A percentile compares a stretch with the other conserved stretches of the same genome.
These are phyloP conservation scores for Comarum palustre DNA, from an alignment of 306 rosid genomes.

Conservation along the genomic window DNA sequence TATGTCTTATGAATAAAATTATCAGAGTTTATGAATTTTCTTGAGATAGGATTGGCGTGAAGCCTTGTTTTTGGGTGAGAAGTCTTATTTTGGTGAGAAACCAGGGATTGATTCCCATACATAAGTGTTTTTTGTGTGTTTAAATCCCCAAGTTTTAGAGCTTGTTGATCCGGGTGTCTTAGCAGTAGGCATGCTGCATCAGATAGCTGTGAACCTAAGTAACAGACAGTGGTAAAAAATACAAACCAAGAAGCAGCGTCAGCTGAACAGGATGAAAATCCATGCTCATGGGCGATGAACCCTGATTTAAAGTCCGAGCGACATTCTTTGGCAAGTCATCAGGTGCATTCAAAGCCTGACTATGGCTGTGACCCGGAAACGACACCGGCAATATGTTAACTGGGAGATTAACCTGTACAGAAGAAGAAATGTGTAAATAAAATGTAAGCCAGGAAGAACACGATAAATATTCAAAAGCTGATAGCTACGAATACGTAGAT, in stretches of 20 bases:
- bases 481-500: slow-evolving; percentile 18
- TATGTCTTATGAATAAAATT: too few species aligned
- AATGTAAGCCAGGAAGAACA: not conserved
- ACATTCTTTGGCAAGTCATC: slow-evolving; percentile 90
- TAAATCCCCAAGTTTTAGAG: too few species aligned
- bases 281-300: slow-evolving; percentile 99
- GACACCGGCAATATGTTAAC: slow-evolving; percentile 80
- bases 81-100: too few species aligned
- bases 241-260: slow-evolving; percentile 85
- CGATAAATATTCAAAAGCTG: not conserved
- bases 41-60: too few species aligned
- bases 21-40: too few species aligned
- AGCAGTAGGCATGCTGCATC: too few species aligned
- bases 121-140: too few species aligned
- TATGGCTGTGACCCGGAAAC: slow-evolving; percentile 71
- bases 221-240: slow-evolving; percentile 16
- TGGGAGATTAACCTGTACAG: slow-evolving; percentile 80
- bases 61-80: too few species aligned
- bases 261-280: slow-evolving; percentile 95
- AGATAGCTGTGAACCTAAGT: not conserved
- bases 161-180: too few species aligned
- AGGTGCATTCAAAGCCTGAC: slow-evolving; percentile 71
- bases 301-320: slow-evolving; percentile 72
- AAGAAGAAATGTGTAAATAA: slow-evolving; percentile 19
- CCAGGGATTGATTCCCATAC: too few species aligned